Evolutionary conservation across 2,329 filamentous ascomycete species (phyloP).

Genomic region (Curvularia verruculosa): DNA sequence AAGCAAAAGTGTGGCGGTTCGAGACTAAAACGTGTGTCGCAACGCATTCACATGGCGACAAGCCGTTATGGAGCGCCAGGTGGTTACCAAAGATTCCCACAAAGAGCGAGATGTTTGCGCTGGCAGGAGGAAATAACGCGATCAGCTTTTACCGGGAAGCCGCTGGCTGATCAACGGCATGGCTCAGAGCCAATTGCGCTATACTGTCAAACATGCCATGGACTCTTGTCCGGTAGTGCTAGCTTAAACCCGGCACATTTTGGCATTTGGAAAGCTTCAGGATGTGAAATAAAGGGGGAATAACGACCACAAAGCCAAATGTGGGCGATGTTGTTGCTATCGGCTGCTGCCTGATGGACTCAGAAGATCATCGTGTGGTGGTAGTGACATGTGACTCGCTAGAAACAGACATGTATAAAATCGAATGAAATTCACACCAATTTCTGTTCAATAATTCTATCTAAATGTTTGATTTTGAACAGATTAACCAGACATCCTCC

Average conservation of each 20-base stretch:
- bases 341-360: neutral
- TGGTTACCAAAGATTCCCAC: constrained; percentile 47
- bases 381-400: neutral
- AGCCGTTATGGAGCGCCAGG: constrained; percentile 48
- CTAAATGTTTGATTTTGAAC: neutral
- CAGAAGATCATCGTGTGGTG: neutral
- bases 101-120: constrained; percentile 51
- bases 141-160: constrained; percentile 51
- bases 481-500: neutral
- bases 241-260: neutral
- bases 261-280: neutral
- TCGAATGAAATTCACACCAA: neutral
- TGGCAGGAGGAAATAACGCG: constrained; percentile 45
- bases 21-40: constrained; percentile 84
- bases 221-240: neutral
- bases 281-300: neutral
- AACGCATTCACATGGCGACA: constrained; percentile 84
- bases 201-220: neutral
- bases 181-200: neutral
- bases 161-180: constrained; percentile 38
- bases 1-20: constrained; percentile 94
- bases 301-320: too few species aligned
- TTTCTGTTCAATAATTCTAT: neutral
- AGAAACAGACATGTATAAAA: neutral
- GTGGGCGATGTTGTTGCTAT: neutral